These are phyloP conservation scores for Metarhizium humberi DNA, from an alignment of 2,329 filamentous ascomycete genomes.

Conservation along the genomic window DNA sequence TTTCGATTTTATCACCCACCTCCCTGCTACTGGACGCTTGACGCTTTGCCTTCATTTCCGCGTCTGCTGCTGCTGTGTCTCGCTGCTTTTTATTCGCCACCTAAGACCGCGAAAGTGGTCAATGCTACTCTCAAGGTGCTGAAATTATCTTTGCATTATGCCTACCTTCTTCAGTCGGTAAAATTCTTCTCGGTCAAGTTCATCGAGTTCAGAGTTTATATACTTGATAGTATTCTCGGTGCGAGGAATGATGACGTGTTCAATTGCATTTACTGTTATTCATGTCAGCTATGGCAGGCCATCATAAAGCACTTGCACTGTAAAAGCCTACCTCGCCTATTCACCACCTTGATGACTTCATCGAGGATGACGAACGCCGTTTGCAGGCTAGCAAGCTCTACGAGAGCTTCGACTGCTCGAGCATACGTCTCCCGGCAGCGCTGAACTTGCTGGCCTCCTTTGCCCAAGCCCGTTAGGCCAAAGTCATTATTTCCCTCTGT, in stretches of 20 bases:
- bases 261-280: slow-evolving; percentile 76
- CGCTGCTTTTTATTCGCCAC: slow-evolving; percentile 78
- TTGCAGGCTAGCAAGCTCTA: slow-evolving; percentile 89
- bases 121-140: not conserved
- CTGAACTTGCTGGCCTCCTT: slow-evolving; percentile 95
- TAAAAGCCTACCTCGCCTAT: slow-evolving; percentile 64
- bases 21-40: slow-evolving; percentile 29
- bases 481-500: slow-evolving; percentile 92
- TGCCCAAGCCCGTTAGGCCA: slow-evolving; percentile 87
- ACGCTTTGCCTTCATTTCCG: slow-evolving; percentile 66
- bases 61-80: slow-evolving; percentile 62
- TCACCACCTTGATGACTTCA: slow-evolving; percentile 98
- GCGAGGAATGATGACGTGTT: slow-evolving; percentile 92
- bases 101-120: slow-evolving; percentile 13
- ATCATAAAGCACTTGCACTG: not conserved
- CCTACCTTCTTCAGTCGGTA: slow-evolving; percentile 82
- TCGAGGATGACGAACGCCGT: slow-evolving; percentile 97
- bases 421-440: slow-evolving; percentile 93
- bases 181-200: slow-evolving; percentile 95
- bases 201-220: slow-evolving; percentile 96
- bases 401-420: slow-evolving; percentile 87
- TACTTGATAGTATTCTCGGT: slow-evolving; percentile 99
- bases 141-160: not conserved
- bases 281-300: slow-evolving; percentile 6
- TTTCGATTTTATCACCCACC: slow-evolving; percentile 26